Base-by-base conservation (phyloP, 768 basidiomycete genomes). In the Suillus subalutaceus region DNA sequence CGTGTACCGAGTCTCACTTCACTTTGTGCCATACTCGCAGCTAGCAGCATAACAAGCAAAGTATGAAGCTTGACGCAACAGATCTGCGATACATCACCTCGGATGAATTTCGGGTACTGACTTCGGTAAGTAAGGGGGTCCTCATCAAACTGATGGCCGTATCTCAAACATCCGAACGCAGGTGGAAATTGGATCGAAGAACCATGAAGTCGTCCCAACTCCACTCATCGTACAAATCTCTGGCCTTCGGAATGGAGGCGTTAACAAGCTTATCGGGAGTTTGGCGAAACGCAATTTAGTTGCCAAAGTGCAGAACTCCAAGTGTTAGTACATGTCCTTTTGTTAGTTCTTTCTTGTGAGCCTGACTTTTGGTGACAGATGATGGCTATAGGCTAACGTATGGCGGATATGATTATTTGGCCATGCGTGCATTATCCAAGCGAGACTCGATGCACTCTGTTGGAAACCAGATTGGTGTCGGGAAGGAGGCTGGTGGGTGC, bases 101-200 rank as follows among this genome's bases (percentile, higher is more conserved):
- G 10, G 96, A 99, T 62, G 96, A 98, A 73, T 99, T 98, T 78
- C 81, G 96, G 63, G 95, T 97, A n/a, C 82, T 99, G 32, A 93
- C 93, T n/a, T 94, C 97, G 60, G 96, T 97, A 73, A 61, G 96
- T 97, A 73, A 62, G 30, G 62, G 60, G 44, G 56, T 68, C 62
- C 58, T 4, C 52, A 3, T 68, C 20, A 30, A 38, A 50, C 62
- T 72, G 41, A 50, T 57, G 35, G 41, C 52, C 32, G 2, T n/a
- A 18, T 63, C 32, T 18, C 18, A 12, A 55, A 59, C 58, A 30
- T 40, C 32, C 20, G 26, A 60, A 60, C 41, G 3, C 60, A 98
- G 96, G 93, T 93, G 43, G 97, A 99, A 81, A 94, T 97, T 85
- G 97, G 97, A 23, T 96, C 93, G 5, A 97, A 97, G 82, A 99